Evolutionary conservation across 345 rosid species (phyloP).

Genomic region (Gossypium arboreum): DNA sequence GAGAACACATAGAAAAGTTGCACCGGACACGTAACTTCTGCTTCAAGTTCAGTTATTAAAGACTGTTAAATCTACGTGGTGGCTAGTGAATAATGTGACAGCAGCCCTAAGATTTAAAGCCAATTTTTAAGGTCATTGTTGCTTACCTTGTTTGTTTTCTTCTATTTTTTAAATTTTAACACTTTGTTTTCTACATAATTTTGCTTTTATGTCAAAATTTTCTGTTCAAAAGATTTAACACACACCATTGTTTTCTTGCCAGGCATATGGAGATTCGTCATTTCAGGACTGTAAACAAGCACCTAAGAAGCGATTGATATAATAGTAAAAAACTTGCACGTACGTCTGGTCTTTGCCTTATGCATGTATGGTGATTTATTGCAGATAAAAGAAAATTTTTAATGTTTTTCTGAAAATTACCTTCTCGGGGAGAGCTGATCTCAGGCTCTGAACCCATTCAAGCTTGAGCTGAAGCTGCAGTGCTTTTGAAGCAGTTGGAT

Average conservation of each 20-base stretch:
- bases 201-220: neutral
- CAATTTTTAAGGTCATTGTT: slow-evolving; percentile 71
- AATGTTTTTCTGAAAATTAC: slow-evolving; percentile 10
- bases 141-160: slow-evolving; percentile 3
- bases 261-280: slow-evolving; percentile 96
- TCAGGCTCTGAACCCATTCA: slow-evolving; percentile 90
- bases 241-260: slow-evolving; percentile 19
- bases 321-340: slow-evolving; percentile 79
- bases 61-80: neutral
- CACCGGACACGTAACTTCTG: slow-evolving; percentile 93
- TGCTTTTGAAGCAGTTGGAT: slow-evolving; percentile 89
- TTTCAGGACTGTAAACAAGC: slow-evolving; percentile 94
- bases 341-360: slow-evolving; percentile 21
- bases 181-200: neutral
- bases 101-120: slow-evolving; percentile 34
- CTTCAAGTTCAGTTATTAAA: slow-evolving; percentile 89
- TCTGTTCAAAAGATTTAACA: slow-evolving; percentile 13
- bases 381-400: neutral
- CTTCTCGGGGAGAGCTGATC: slow-evolving; percentile 65
- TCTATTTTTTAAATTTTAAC: neutral
- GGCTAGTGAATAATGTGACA: neutral
- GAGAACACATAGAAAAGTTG: slow-evolving; percentile 94
- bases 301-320: slow-evolving; percentile 78
- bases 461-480: slow-evolving; percentile 95
- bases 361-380: neutral